Evolutionary conservation across 2,329 filamentous ascomycete genomes (phyloP), one percentile per base, ranked within the genome.

Genomic region (Talaromyces sp.): DNA sequence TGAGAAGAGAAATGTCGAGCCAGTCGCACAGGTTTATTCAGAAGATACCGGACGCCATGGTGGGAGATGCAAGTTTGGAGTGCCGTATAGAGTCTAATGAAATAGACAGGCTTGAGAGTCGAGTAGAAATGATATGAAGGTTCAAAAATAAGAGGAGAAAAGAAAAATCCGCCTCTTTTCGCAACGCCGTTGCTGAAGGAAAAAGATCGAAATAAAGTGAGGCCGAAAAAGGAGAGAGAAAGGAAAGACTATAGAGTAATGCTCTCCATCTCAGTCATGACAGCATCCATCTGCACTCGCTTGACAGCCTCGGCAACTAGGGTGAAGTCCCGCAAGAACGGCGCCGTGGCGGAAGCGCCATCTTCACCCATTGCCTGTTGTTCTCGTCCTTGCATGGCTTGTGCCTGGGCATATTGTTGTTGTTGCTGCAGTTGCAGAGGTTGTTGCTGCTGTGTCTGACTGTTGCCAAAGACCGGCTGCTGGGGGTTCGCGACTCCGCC

Each of bases 291-390:
- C 77, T 97, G 92, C 10, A 93, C 93, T 49, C 93, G 84, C 78
- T 96, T 96, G 51, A 92, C 93, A 1, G 93, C 93, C 80, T 98
- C 93, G 39, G 93, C 93, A 49, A 97, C 84, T 32, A 97, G 84
- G 62, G 85, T 93, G 71, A 93, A 91, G 75, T 96, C 89, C 69
- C 88, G 86, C 63, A 96, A 82, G 72, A 92, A 92, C 4, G 81
- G 82, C 10, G 81, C 80, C 1, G 84, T 85, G 13, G 76, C 75
- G 11, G 72, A 71, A 1, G 74, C 72, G 8, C 73, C 74, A 6
- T 72, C 74, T 4, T 68, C 58, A 1, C 65, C 66, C 68, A 22
- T 32, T 36, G 52, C 32, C 11, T 55, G 52, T 33, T n/a, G 4
- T 11, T 19, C 28, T 15, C 25, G 44, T 10, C 8, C 44, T 47